These are phyloP conservation scores for Zychaea mexicana DNA, from an alignment of 371 early-diverging fungal genomes.

Conservation along the genomic window DNA sequence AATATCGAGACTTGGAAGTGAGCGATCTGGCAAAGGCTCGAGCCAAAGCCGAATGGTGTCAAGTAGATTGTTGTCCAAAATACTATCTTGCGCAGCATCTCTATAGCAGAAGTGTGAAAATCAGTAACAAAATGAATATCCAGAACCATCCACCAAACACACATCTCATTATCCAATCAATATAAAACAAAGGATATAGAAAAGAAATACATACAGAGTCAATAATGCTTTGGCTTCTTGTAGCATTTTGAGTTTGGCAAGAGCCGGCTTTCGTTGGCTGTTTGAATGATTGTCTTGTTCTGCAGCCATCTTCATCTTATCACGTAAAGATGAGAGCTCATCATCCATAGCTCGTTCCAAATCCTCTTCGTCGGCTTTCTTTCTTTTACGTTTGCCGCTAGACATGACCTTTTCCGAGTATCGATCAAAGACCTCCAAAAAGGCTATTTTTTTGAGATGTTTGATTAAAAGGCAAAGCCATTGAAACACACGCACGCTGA, in stretches of 20 bases:
- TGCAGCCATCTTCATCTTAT: conserved; percentile 84
- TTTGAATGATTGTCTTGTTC: conserved; percentile 80
- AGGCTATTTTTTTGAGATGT: too few relatives aligned
- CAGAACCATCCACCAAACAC: too few relatives aligned
- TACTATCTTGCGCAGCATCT: conserved; percentile 56
- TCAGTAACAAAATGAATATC: not conserved
- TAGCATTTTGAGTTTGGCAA: conserved; percentile 85
- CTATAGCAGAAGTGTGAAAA: not conserved
- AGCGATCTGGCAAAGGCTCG: conserved; percentile 95
- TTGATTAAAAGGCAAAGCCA: too few relatives aligned
- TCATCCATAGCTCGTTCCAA: conserved; percentile 63
- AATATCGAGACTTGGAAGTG: conserved; percentile 93
- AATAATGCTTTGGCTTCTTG: conserved; percentile 47
- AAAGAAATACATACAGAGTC: not conserved
- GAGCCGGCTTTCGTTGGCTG: conserved; percentile 72
- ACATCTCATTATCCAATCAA: too few relatives aligned
- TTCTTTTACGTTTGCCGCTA: conserved; percentile 64
- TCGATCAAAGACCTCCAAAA: conserved; percentile 58
- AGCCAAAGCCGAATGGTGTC: conserved; percentile 92
- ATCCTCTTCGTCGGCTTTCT: conserved; percentile 71
- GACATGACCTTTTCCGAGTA: conserved; percentile 64
- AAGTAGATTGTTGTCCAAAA: conserved; percentile 89
- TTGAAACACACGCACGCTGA: too few relatives aligned
- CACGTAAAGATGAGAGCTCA: conserved; percentile 63
- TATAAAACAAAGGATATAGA: too few relatives aligned